Evolutionary conservation across 2,329 filamentous ascomycete genomes (phyloP).

Genomic region (Trichoderma simmonsii): DNA sequence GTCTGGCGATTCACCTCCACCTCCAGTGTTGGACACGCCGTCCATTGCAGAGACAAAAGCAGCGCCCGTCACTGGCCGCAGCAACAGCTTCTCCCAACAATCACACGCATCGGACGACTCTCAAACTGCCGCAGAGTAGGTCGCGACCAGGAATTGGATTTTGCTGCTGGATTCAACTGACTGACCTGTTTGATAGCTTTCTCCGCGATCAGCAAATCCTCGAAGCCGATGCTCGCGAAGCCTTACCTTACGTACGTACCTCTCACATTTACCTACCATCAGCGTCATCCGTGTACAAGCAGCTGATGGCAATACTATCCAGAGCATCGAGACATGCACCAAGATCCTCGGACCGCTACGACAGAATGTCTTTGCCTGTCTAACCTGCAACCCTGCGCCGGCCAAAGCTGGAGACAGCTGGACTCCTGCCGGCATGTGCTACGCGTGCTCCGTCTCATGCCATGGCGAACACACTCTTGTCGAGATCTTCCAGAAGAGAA

Average conservation of each 20-base stretch:
- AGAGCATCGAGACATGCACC: conserved; percentile 94
- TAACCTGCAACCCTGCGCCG: conserved; percentile 88
- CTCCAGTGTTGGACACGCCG: conserved; percentile 20
- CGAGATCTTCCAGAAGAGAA: conserved; percentile 91
- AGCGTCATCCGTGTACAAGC: conserved; percentile 20
- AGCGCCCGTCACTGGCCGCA: conserved; percentile 38
- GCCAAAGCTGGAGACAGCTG: conserved; percentile 50
- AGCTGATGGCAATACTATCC: conserved; percentile 22
- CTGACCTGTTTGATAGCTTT: conserved; percentile 55
- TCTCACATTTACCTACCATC: not conserved
- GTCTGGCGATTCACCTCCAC: conserved; percentile 37
- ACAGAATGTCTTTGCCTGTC: conserved; percentile 85
- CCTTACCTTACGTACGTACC: conserved; percentile 73
- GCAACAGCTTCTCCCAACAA: conserved; percentile 57
- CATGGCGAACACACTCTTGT: conserved; percentile 94
- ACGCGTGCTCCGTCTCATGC: conserved; percentile 93
- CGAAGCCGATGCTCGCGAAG: conserved; percentile 92
- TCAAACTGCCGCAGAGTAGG: conserved; percentile 69
- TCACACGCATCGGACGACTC: conserved; percentile 59
- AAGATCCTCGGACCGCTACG: conserved; percentile 83
- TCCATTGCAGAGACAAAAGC: conserved; percentile 20
- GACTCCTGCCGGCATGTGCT: conserved; percentile 78
- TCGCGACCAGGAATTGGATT: not conserved
- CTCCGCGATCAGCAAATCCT: conserved; percentile 85
- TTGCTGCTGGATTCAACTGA: not conserved